A percentile compares a stretch with the other conserved stretches of the same genome.
Evolutionary conservation across 768 basidiomycete species (phyloP).

Genomic region (Podaxis mareebaensis): DNA sequence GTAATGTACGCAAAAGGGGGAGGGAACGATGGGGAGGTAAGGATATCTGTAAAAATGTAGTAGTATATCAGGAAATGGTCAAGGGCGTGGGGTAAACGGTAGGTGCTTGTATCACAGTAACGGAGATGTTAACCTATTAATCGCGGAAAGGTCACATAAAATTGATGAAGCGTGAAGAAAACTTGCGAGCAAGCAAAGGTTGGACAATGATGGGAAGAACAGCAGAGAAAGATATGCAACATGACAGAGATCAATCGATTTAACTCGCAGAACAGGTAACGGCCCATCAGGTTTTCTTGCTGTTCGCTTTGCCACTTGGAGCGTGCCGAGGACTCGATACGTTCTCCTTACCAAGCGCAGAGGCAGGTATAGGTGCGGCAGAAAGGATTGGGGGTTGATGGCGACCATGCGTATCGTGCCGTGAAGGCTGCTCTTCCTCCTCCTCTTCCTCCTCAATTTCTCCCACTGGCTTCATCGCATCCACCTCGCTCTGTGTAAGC

Average conservation of each 20-base stretch:
- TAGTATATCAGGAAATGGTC: not conserved
- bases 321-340: not conserved
- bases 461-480: constrained; percentile 79
- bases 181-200: not conserved
- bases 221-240: not conserved
- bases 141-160: not conserved
- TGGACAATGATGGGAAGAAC: not conserved
- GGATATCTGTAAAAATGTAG: constrained; percentile 1
- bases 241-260: not conserved
- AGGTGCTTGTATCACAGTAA: not conserved
- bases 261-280: not conserved
- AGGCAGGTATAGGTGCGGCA: constrained; percentile 1
- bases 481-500: constrained; percentile 35
- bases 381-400: constrained; percentile 4
- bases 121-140: not conserved
- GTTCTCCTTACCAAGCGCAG: constrained; percentile 5
- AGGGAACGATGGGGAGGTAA: not conserved
- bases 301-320: not conserved
- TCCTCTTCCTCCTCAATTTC: constrained; percentile 28
- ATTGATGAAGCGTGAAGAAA: not conserved
- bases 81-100: not conserved
- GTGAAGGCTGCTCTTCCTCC: not conserved
- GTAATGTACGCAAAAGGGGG: constrained; percentile 1
- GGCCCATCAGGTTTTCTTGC: not conserved
- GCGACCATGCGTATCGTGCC: not conserved